phyloP scores from a whole-genome alignment of 1,284 basidiomycete species.

The Ceratobasidium theobromae region DNA sequence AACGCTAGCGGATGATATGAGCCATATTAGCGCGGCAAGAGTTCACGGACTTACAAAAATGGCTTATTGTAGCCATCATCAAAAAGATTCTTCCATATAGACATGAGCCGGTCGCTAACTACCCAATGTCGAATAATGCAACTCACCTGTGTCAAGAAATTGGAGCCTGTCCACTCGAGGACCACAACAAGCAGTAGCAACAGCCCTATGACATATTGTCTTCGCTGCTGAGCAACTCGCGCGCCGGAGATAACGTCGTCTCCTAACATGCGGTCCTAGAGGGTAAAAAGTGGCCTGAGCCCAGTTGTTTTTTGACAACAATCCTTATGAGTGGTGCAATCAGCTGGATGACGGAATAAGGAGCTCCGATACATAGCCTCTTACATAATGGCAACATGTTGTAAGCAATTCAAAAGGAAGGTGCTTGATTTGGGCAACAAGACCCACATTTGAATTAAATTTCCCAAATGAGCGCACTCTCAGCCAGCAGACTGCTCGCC shows the following conservation, averaged over 20 bases:
- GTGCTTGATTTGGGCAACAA: background rate
- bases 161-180: slow-evolving; percentile 79
- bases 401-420: background rate
- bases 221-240: slow-evolving; percentile 37
- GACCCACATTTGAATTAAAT: background rate
- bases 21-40: background rate
- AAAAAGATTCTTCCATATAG: slow-evolving; percentile 58
- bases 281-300: background rate
- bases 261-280: slow-evolving; percentile 6
- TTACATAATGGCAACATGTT: background rate
- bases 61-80: slow-evolving; percentile 76
- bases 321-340: slow-evolving; percentile 27
- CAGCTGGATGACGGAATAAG: slow-evolving; percentile 12
- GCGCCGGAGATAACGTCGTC: background rate
- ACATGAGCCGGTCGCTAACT: slow-evolving; percentile 29
- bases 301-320: slow-evolving; percentile 2
- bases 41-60: slow-evolving; percentile 61
- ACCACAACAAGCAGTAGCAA: slow-evolving; percentile 76
- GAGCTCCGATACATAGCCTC: background rate
- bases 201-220: slow-evolving; percentile 70
- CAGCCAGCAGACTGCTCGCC: too few relatives aligned
- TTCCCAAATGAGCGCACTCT: background rate
- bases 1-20: slow-evolving; percentile 53
- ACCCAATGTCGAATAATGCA: background rate
- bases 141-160: slow-evolving; percentile 75